Base-by-base conservation (phyloP, 108 stramenopile genomes). In the Cyclotella atomus region DNA sequence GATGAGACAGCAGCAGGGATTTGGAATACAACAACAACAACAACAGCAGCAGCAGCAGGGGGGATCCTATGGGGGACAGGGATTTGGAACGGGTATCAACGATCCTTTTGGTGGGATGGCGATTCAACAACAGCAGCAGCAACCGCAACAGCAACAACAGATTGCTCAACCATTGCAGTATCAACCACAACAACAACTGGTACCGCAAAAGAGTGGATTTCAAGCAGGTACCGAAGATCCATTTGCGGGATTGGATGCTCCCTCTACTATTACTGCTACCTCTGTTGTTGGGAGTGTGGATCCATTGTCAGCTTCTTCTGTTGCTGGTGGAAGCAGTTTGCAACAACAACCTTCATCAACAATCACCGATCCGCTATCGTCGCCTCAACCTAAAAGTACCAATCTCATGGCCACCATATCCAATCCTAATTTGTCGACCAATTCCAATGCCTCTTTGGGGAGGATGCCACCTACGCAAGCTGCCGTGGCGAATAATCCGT, bases 211-310 rank as follows among this genome's bases (percentile, higher is more conserved):
- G 30, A 68, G 64, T 57, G 85, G 77, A 74, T 67, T 79, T 66
- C 66, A 73, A 60, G 52, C 70, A 35, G 84, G 85, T 44, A 79
- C 66, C 16, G 84, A 70, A 41, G 94, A 95, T 83, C 94, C 94
- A 16, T 95, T 95, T 84, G 94, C 94, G 49, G 91, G 81, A 27
- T 76, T 95, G 72, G 82, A 86, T 25, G 73, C 59, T 16, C 60
- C 38, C 38, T 41, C 38, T 9, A 9, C 38, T 7, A 12, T 7
- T 41, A 9, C 72, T 36, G 25, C 67, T 19, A 49, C 79, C 4
- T 30, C 47, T 19, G 64, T 70, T 36, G 21, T 19, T 12, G 25
- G 59, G 17, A 21, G n/a, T n/a, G 28, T 45, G n/a, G 35, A 41
- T 44, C 24, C 81, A 21, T 21, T 41, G 14, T 17, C 34, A 3